These are phyloP conservation scores for Backusella macrospora DNA, from an alignment of 192 early-diverging fungal species.

Conservation along the genomic window DNA sequence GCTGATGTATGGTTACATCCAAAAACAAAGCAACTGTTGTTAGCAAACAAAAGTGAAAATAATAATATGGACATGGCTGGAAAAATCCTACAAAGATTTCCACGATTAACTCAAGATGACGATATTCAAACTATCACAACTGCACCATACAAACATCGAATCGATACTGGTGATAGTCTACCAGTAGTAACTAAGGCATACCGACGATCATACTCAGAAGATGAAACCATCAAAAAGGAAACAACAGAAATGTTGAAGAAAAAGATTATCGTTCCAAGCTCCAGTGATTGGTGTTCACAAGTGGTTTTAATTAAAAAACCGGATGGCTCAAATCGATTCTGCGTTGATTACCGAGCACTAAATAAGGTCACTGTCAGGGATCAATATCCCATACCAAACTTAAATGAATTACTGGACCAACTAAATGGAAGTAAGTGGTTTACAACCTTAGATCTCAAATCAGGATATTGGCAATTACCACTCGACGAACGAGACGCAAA, in stretches of 20 bases:
- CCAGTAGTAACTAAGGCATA: neutral
- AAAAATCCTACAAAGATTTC: too few species aligned
- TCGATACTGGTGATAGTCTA: neutral
- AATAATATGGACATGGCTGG: too few species aligned
- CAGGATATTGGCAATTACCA: constrained; percentile 47
- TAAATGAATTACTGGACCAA: constrained; percentile 45
- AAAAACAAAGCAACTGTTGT: too few species aligned
- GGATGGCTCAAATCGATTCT: constrained; percentile 47
- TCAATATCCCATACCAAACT: constrained; percentile 51
- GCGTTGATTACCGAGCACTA: constrained; percentile 55
- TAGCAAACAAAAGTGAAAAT: too few species aligned
- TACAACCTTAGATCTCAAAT: constrained; percentile 45
- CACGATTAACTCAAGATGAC: too few species aligned
- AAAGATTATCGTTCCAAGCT: constrained; percentile 34
- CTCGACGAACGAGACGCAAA: constrained; percentile 33
- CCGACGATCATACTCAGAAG: neutral
- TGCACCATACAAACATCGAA: neutral
- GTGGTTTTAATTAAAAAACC: constrained; percentile 53
- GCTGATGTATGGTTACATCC: too few species aligned
- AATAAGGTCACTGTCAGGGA: constrained; percentile 54
- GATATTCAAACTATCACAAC: neutral
- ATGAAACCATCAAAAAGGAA: constrained; percentile 27
- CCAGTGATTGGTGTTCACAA: constrained; percentile 39
- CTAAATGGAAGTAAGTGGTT: constrained; percentile 37
- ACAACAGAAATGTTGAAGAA: constrained; percentile 19